Conservation (phyloP, 2,329 filamentous ascomycete genomes). For the Colletotrichum ledebouriae region DNA sequence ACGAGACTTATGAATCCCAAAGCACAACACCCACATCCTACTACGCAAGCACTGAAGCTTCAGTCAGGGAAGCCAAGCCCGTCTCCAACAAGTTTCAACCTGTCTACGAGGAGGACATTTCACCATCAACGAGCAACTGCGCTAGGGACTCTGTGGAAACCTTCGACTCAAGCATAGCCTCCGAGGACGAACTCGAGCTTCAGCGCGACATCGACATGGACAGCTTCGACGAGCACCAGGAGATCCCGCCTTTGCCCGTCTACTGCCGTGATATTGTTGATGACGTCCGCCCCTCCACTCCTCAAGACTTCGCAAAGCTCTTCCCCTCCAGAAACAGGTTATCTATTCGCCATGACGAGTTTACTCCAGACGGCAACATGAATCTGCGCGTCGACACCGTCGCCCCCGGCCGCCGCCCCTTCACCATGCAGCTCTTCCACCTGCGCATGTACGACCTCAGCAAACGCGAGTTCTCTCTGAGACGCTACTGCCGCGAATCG, state of each 20-base stretch:
- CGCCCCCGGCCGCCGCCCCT: conserved; percentile 73
- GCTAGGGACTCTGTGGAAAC: conserved; percentile 79
- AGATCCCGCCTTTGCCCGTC: conserved; percentile 67
- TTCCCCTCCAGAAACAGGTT: conserved; percentile 89
- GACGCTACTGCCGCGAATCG: conserved; percentile 92
- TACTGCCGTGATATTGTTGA: conserved; percentile 74
- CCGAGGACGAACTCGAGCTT: conserved; percentile 64
- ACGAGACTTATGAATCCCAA: conserved; percentile 60
- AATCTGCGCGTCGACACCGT: conserved; percentile 91
- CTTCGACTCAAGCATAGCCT: conserved; percentile 80
- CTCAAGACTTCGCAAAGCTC: conserved; percentile 83
- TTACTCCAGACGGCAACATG: conserved; percentile 94
- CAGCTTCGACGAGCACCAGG: conserved; percentile 47
- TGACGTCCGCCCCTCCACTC: conserved; percentile 81
- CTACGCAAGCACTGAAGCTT: conserved; percentile 56
- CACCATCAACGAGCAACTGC: conserved; percentile 58
- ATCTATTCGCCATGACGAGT: conserved; percentile 89
- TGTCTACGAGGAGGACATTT: conserved; percentile 51
- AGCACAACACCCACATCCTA: conserved; percentile 64
- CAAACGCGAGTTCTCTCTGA: conserved; percentile 88
- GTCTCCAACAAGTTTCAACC: conserved; percentile 43
- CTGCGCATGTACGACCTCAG: conserved; percentile 93
- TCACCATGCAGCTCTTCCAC: conserved; percentile 86
- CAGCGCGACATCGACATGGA: conserved; percentile 53
- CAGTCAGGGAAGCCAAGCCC: conserved; percentile 49